Conservation (phyloP, 139 green algal genomes). For the Tetraselmis chui region DNA sequence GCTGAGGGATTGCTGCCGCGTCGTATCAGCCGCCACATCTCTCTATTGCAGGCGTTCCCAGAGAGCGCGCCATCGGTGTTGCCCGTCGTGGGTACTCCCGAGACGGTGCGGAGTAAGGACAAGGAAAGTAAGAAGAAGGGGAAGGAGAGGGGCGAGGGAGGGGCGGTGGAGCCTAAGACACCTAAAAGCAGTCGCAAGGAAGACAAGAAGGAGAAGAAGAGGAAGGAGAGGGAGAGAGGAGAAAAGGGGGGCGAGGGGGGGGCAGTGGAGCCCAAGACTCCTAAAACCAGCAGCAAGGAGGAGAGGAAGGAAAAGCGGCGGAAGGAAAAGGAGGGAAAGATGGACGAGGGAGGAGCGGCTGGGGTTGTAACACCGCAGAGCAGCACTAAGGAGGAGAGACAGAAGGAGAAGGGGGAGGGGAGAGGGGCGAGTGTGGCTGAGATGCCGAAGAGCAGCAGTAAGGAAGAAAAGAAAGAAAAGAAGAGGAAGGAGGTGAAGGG, state of each 20-base stretch:
- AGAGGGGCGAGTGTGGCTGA: neutral
- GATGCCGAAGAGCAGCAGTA: neutral
- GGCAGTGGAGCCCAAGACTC: neutral
- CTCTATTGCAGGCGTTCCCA: neutral
- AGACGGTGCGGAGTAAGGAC: too few species aligned
- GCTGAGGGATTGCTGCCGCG: neutral
- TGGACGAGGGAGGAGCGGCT: too few species aligned
- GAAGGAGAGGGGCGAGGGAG: neutral
- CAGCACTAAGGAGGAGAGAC: neutral
- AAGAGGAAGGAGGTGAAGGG: neutral
- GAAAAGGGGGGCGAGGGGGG: neutral
- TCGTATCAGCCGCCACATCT: neutral
- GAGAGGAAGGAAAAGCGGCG: neutral
- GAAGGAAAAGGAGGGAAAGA: neutral
- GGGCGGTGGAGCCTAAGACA: neutral
- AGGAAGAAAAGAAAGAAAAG: neutral
- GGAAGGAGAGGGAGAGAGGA: too few species aligned
- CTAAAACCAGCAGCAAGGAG: neutral
- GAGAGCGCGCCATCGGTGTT: too few species aligned
- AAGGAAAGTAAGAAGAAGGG: neutral
- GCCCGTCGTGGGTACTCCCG: too few species aligned
- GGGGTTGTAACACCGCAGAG: neutral
- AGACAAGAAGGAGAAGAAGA: neutral
- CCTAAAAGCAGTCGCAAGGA: neutral
- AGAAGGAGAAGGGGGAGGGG: neutral